Evolutionary conservation across 768 basidiomycete species (phyloP).

Genomic region (Porpolomopsis calyptriformis): DNA sequence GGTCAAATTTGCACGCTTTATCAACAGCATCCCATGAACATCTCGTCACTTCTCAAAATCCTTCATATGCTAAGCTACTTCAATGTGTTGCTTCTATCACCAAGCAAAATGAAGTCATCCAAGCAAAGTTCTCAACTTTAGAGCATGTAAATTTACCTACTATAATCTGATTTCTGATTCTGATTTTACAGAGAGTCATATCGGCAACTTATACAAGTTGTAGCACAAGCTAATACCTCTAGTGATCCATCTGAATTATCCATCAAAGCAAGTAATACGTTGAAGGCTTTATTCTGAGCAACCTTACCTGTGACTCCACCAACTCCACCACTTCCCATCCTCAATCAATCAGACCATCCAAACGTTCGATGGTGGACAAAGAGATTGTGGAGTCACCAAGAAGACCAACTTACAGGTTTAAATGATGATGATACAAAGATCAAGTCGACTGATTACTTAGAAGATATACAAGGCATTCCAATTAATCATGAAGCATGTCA

Average conservation of each 20-base stretch:
- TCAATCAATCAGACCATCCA: not conserved
- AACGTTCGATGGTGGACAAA: not conserved
- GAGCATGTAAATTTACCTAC: not conserved
- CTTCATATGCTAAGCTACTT: not conserved
- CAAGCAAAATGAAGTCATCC: not conserved
- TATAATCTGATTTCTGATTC: not conserved
- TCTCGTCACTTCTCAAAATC: not conserved
- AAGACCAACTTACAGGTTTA: not conserved
- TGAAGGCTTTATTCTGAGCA: not conserved
- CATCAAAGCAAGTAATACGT: not conserved
- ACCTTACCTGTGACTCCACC: not conserved
- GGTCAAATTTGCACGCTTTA: not conserved
- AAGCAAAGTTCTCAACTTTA: not conserved
- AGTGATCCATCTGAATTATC: not conserved
- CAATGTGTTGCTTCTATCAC: not conserved
- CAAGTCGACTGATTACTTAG: not conserved
- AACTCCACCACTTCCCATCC: not conserved
- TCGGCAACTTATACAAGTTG: not conserved
- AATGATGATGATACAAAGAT: not conserved
- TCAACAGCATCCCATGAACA: not conserved
- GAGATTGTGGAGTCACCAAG: not conserved
- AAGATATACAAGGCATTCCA: not conserved
- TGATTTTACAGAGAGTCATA: slow-evolving; percentile 1
- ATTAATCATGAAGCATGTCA: not conserved
- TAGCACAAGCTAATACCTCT: not conserved